A percentile compares a stretch with the other conserved stretches of the same genome.
Evolutionary conservation across 106 monocot genomes (phyloP).

Genomic region (Dendrobium huoshanense): DNA sequence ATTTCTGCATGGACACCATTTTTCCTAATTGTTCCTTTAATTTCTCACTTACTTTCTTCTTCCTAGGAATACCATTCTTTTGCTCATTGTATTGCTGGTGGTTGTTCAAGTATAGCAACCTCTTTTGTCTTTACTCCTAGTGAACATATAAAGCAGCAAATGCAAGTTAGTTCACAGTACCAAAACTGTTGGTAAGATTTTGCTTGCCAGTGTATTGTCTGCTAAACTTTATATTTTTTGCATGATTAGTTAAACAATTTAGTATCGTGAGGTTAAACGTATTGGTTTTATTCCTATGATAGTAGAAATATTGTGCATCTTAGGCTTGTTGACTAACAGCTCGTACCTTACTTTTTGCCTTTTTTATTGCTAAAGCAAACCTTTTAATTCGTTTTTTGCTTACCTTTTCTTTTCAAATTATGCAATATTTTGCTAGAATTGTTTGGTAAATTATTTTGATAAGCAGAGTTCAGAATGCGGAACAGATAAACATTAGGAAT

Average conservation of each 20-base stretch:
- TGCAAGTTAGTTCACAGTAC: constrained; percentile 93
- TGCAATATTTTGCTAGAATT: background rate
- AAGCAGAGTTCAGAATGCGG: background rate
- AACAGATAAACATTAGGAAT: background rate
- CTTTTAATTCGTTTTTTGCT: background rate
- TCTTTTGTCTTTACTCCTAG: constrained; percentile 95
- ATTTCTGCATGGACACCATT: background rate
- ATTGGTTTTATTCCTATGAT: background rate
- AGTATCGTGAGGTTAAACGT: background rate
- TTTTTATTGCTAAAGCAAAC: background rate
- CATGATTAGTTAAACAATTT: background rate
- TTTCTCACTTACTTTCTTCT: constrained; percentile 1
- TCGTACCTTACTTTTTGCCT: background rate
- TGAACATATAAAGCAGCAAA: constrained; percentile 94
- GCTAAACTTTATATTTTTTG: background rate
- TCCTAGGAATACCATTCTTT: constrained; percentile 81
- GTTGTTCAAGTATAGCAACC: constrained; percentile 93
- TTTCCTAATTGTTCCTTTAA: background rate
- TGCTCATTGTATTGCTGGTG: constrained; percentile 87
- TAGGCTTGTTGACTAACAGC: background rate
- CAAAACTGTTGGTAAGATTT: constrained; percentile 72
- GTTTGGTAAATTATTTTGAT: background rate
- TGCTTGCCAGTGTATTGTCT: background rate
- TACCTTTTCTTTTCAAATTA: no score
- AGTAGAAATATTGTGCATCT: background rate